Evolutionary conservation across 176 grass and related monocot species (phyloP), one percentile per base, ranked within the genome.

Genomic region (Oryza glumipatula): DNA sequence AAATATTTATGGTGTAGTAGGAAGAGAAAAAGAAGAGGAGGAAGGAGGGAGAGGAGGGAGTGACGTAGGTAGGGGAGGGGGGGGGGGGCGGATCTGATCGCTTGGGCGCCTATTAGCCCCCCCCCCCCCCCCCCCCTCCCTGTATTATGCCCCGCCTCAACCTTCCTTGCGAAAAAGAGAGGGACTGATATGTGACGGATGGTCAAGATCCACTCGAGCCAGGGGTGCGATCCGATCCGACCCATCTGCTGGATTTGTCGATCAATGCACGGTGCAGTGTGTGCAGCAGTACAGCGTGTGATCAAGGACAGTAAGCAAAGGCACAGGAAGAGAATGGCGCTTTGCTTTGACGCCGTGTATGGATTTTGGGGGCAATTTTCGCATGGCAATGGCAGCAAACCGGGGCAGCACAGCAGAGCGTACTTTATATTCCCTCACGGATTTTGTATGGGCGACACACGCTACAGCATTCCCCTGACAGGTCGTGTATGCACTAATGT

Each of bases 171-270:
- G 6, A 21, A 8, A 58, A 58, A 21, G 16, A 3, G 17, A 58
- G 54, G 21, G 17, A 13, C 54, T 21, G 54, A 58, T 6, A 58
- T 8, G 1, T 21, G 17, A 81, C 47, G 74, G 67, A 83, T 79
- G 80, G 84, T 83, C 80, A 87, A 83, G 84, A 87, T 87, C 88
- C 86, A 90, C 79, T 90, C 69, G 74, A 90, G 80, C 28, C 84
- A 65, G n/a, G 74, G 24, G 26, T 48, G 52, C 65, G 78, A 70
- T 70, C 79, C 48, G 72, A 76, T 76, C 86, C 19, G 86, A 88
- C 51, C 80, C 80, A 43, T 72, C 73, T 65, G 79, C 28, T 71
- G 63, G 14, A 41, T 30, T 48, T 60, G 68, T 83, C 21, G 46
- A 83, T 83, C 77, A 68, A 35, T 38, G 54, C 51, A 22, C 21